Evolutionary conservation across 2,329 filamentous ascomycete genomes (phyloP).

Genomic region (Fusarium buharicum): DNA sequence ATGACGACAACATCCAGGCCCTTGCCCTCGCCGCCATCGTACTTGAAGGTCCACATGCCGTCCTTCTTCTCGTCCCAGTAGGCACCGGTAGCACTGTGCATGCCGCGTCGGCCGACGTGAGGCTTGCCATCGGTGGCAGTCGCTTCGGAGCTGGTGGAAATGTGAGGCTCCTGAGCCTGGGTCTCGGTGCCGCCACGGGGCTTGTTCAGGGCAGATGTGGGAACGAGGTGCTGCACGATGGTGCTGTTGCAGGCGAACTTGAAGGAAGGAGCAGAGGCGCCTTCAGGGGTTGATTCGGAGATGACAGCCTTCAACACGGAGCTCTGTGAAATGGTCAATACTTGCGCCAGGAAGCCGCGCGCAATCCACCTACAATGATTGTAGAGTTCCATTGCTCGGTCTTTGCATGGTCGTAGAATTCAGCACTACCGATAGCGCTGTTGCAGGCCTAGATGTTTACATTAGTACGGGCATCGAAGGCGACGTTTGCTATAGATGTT

Average conservation of each 20-base stretch:
- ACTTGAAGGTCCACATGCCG: slow-evolving; percentile 91
- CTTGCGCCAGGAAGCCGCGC: slow-evolving; percentile 2
- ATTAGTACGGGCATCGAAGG: slow-evolving; percentile 25
- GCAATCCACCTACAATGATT: slow-evolving; percentile 78
- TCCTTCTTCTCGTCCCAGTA: slow-evolving; percentile 94
- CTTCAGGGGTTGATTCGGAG: slow-evolving; percentile 73
- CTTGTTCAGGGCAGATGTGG: slow-evolving; percentile 72
- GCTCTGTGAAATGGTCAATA: slow-evolving; percentile 62
- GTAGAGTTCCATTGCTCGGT: slow-evolving; percentile 89
- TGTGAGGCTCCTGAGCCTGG: slow-evolving; percentile 61
- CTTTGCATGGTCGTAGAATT: slow-evolving; percentile 87
- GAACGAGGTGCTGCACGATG: slow-evolving; percentile 91
- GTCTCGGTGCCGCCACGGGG: slow-evolving; percentile 62
- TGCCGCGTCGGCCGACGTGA: slow-evolving; percentile 86
- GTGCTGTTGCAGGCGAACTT: slow-evolving; percentile 99
- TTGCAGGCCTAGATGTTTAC: slow-evolving; percentile 76
- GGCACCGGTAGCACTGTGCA: slow-evolving; percentile 86
- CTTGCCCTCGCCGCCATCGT: slow-evolving; percentile 73
- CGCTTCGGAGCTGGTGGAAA: slow-evolving; percentile 64
- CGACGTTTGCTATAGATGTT: slow-evolving; percentile 10
- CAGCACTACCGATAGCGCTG: slow-evolving; percentile 75
- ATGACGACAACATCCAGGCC: slow-evolving; percentile 76
- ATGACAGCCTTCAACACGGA: slow-evolving; percentile 81
- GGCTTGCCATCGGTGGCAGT: slow-evolving; percentile 71
- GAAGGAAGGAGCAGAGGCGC: slow-evolving; percentile 71